phyloP scores from a whole-genome alignment of 345 rosid species.

The Alliaria petiolata region DNA sequence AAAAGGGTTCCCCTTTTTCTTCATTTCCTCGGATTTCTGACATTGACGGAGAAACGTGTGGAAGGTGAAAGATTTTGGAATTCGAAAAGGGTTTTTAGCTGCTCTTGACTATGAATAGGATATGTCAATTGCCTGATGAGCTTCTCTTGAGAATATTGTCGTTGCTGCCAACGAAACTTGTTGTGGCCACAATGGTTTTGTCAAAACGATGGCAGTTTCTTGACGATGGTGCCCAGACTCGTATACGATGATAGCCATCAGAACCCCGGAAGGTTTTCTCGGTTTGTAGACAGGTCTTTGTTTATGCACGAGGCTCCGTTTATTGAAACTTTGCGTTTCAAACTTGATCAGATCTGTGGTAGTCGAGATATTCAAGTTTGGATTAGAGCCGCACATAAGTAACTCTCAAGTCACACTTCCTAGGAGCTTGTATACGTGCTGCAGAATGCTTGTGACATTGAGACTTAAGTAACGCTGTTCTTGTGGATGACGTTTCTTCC shows the following conservation, averaged over 20 bases:
- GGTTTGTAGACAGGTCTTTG: constrained; percentile 7
- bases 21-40: neutral
- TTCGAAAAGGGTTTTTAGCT: neutral
- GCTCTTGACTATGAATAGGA: neutral
- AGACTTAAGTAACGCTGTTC: neutral
- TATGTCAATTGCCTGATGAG: neutral
- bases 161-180: neutral
- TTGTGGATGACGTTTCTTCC: neutral
- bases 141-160: neutral
- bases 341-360: neutral
- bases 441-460: constrained; percentile 6
- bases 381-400: neutral
- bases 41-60: neutral
- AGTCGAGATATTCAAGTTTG: neutral
- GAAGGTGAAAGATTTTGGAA: neutral
- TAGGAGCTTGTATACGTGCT: neutral
- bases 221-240: neutral
- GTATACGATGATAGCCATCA: neutral
- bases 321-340: neutral
- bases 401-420: neutral
- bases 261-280: neutral
- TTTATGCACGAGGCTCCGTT: neutral
- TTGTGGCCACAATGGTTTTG: neutral
- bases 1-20: too few species aligned
- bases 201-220: neutral